These are phyloP conservation scores for Chenopodium berlandieri DNA, from an alignment of 148 eudicot species.

Conservation along the genomic window DNA sequence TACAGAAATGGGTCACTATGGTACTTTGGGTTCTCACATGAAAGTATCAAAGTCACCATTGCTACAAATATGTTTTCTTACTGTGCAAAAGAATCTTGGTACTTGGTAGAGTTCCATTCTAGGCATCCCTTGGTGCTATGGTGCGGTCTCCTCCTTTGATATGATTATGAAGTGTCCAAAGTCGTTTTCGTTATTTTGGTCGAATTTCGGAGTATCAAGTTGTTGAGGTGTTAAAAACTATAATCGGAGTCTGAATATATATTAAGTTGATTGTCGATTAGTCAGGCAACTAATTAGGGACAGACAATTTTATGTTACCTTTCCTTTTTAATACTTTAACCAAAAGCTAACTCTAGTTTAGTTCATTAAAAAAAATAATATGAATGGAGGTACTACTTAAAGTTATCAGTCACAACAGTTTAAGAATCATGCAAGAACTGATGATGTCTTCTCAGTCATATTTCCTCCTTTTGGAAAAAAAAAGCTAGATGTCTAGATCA, in stretches of 20 bases:
- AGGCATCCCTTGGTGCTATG: not conserved
- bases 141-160: not conserved
- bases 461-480: not conserved
- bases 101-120: not conserved
- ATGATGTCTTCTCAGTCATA: conserved; percentile 11
- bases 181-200: not conserved
- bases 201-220: not conserved
- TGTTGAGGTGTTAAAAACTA: not conserved
- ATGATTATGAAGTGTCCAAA: not conserved
- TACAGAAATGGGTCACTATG: not conserved
- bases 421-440: conserved; percentile 9
- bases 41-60: not conserved
- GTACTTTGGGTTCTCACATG: not conserved
- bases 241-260: not conserved
- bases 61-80: not conserved
- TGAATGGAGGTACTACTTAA: conserved; percentile 1
- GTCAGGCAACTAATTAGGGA: not conserved
- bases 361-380: not conserved
- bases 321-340: not conserved
- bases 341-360: too few relatives aligned
- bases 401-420: conserved; percentile 7
- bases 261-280: too few relatives aligned
- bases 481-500: not conserved
- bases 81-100: not conserved
- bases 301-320: not conserved